These are phyloP conservation scores for Pugionium cornutum DNA, from an alignment of 345 rosid species.

Conservation along the genomic window DNA sequence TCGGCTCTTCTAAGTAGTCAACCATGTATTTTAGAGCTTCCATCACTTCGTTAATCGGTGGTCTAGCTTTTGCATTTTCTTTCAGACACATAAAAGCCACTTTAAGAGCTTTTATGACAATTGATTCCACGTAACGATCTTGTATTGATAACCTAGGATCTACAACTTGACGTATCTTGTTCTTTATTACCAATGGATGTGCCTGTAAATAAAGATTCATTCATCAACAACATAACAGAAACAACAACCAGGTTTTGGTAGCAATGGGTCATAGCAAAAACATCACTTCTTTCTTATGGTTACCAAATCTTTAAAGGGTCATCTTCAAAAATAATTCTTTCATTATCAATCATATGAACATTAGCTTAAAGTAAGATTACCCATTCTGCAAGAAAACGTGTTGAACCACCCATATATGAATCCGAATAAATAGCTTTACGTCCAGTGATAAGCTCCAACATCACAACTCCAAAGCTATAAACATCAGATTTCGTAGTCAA, in stretches of 20 bases:
- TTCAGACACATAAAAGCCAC: constrained; percentile 54
- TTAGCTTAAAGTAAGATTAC: constrained; percentile 12
- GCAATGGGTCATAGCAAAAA: too few species aligned
- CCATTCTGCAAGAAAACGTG: constrained; percentile 53
- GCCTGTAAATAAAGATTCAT: constrained; percentile 36
- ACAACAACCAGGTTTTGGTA: too few species aligned
- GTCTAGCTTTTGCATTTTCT: constrained; percentile 52
- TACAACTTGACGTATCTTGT: constrained; percentile 34
- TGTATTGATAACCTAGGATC: constrained; percentile 51
- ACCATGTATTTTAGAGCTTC: constrained; percentile 51
- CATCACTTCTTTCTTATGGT: too few species aligned
- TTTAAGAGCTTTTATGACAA: constrained; percentile 48
- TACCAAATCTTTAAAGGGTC: background rate
- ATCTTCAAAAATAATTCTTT: background rate
- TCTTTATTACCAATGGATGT: constrained; percentile 31
- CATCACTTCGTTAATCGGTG: constrained; percentile 52
- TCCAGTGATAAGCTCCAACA: constrained; percentile 69
- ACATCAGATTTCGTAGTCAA: constrained; percentile 61
- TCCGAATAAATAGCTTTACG: constrained; percentile 44
- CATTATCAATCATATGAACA: constrained; percentile 12
- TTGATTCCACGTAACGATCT: constrained; percentile 40
- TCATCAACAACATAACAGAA: too few species aligned
- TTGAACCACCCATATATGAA: constrained; percentile 29
- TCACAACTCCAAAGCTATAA: constrained; percentile 64
- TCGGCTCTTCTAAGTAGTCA: too few species aligned